Percentiles rank a stretch among this genome's conserved stretches.
Evolutionary conservation across 208 protist species (phyloP).

Genomic region (Kentomonas sorsogonicus): DNA sequence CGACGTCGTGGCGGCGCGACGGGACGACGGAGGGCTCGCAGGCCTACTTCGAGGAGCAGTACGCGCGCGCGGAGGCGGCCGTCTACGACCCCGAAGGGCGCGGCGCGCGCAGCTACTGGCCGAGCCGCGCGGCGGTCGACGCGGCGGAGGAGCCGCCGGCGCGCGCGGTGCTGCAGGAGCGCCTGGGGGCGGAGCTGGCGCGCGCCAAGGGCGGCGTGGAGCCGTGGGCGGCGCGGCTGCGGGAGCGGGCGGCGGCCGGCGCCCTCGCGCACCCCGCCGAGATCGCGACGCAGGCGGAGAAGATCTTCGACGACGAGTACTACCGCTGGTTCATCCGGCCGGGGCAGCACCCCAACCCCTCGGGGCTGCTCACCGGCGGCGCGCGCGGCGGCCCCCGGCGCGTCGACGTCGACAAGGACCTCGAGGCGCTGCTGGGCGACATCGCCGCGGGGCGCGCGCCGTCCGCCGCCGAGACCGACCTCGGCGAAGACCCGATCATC

Average conservation of each 20-base stretch:
- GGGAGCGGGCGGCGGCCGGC: conserved; percentile 52
- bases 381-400: conserved; percentile 14
- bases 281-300: conserved; percentile 84
- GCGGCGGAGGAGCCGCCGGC: conserved; percentile 35
- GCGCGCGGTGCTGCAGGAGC: conserved; percentile 68
- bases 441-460: conserved; percentile 2
- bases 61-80: conserved; percentile 68
- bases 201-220: conserved; percentile 60
- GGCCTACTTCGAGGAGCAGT: conserved; percentile 83
- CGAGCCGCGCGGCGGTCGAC: conserved; percentile 56
- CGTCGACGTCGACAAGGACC: conserved; percentile 43
- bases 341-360: conserved; percentile 84
- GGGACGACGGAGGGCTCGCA: conserved; percentile 86
- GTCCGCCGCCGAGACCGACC: not conserved
- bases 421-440: conserved; percentile 42
- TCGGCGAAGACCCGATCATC: too few species aligned
- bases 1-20: conserved; percentile 77
- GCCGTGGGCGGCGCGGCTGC: conserved; percentile 69
- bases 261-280: conserved; percentile 66
- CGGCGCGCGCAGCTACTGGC: conserved; percentile 77
- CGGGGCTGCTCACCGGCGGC: conserved; percentile 51
- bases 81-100: conserved; percentile 70
- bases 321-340: conserved; percentile 92
- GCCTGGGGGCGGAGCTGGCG: conserved; percentile 55
- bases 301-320: conserved; percentile 92